A percentile compares a stretch with the other conserved stretches of the same genome.
Conservation (phyloP, 2,329 filamentous ascomycete genomes). For the Trichoderma atroviride region DNA sequence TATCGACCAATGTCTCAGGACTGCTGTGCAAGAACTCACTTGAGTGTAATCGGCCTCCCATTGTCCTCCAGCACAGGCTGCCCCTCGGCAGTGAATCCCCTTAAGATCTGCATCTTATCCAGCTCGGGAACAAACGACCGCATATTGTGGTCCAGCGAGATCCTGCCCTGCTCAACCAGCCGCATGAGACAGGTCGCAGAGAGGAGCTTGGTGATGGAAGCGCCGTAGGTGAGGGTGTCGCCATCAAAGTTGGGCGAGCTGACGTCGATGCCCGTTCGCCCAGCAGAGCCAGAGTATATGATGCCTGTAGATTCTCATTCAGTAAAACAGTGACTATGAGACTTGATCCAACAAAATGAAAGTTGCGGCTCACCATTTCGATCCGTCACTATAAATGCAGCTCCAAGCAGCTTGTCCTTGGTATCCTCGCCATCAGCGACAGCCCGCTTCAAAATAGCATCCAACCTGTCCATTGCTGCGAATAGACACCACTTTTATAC, state of each 20-base stretch:
- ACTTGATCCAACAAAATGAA: not conserved
- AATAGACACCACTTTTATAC: too few species aligned
- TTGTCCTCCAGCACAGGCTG: conserved; percentile 45
- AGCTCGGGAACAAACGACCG: conserved; percentile 42
- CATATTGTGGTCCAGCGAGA: conserved; percentile 45
- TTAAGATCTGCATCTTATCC: conserved; percentile 40
- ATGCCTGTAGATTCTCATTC: conserved; percentile 33
- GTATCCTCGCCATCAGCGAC: conserved; percentile 37
- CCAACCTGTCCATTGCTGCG: conserved; percentile 35
- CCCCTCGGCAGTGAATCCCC: conserved; percentile 41
- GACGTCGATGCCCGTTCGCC: conserved; percentile 39
- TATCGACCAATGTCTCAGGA: not conserved
- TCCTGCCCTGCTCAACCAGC: conserved; percentile 41
- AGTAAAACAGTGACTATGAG: not conserved
- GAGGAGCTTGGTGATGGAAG: conserved; percentile 50
- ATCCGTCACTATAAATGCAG: conserved; percentile 41
- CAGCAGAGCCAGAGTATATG: conserved; percentile 43
- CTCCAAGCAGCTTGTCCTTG: conserved; percentile 41
- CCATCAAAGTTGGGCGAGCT: conserved; percentile 38
- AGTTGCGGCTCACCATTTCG: conserved; percentile 34
- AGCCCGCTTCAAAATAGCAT: conserved; percentile 37
- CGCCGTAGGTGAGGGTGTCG: conserved; percentile 43
- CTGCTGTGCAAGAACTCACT: too few species aligned
- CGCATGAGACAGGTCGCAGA: conserved; percentile 45
- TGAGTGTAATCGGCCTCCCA: conserved; percentile 43